Evolutionary conservation across 1,284 basidiomycete species (phyloP).

Genomic region (Puccinia coronata): DNA sequence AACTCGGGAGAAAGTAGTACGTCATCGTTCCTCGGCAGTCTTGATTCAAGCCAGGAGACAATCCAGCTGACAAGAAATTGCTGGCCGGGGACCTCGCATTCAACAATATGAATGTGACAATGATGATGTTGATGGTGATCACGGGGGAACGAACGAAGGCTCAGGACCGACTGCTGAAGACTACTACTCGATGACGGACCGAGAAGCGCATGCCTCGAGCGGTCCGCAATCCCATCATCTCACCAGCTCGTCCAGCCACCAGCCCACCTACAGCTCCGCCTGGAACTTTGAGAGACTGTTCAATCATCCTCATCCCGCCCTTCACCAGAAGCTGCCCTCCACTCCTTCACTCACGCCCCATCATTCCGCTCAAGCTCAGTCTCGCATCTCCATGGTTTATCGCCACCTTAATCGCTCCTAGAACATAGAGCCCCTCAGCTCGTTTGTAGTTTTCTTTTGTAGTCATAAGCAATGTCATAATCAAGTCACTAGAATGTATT

Average conservation of each 20-base stretch:
- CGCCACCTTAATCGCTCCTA: conserved; percentile 10
- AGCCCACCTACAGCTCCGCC: conserved; percentile 17
- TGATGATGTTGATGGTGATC: too few relatives aligned
- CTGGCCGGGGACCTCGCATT: too few relatives aligned
- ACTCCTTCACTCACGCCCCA: not conserved
- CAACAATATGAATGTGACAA: too few relatives aligned
- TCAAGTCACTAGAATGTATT: too few relatives aligned
- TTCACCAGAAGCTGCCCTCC: not conserved
- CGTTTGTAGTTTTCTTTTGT: too few relatives aligned
- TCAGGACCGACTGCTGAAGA: conserved; percentile 15
- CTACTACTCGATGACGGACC: not conserved
- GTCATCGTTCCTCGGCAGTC: too few relatives aligned
- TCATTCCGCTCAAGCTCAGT: conserved; percentile 1
- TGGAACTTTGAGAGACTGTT: conserved; percentile 38
- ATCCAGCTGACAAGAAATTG: too few relatives aligned
- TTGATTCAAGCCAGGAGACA: too few relatives aligned
- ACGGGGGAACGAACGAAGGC: not conserved
- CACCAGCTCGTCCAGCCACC: not conserved
- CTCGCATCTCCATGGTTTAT: conserved; percentile 21
- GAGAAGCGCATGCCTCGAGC: not conserved
- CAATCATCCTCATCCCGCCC: not conserved
- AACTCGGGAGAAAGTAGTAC: too few relatives aligned
- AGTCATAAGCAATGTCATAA: too few relatives aligned
- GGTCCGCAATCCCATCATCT: not conserved
- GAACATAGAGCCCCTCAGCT: too few relatives aligned